Evolutionary conservation across 2,329 filamentous ascomycete species (phyloP).

Genomic region (Fusarium globosum): DNA sequence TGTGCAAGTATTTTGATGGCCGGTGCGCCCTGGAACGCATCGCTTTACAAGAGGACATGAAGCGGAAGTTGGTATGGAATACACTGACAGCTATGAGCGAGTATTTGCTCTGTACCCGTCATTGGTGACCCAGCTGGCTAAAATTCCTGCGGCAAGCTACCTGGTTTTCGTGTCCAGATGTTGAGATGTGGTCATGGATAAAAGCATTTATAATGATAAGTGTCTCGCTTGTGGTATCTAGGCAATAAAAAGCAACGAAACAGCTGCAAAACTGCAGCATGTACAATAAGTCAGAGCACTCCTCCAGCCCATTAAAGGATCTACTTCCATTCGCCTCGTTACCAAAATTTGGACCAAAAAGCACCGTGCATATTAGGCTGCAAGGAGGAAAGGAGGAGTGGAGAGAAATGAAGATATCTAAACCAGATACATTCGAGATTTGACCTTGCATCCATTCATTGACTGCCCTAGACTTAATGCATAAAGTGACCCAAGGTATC

Average conservation of each 20-base stretch:
- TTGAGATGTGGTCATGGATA: slow-evolving; percentile 11
- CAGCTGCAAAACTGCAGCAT: slow-evolving; percentile 43
- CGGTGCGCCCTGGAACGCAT: slow-evolving; percentile 87
- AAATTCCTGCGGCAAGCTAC: neutral
- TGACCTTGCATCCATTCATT: slow-evolving; percentile 32
- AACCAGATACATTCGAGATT: slow-evolving; percentile 21
- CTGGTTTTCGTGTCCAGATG: neutral
- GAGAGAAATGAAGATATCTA: slow-evolving; percentile 31
- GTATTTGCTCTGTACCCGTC: slow-evolving; percentile 73
- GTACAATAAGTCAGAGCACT: slow-evolving; percentile 38
- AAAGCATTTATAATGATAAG: slow-evolving; percentile 30
- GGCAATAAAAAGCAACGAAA: slow-evolving; percentile 44
- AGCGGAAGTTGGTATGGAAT: slow-evolving; percentile 82
- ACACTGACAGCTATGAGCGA: slow-evolving; percentile 74
- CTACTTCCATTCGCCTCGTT: slow-evolving; percentile 20
- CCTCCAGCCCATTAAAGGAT: slow-evolving; percentile 26
- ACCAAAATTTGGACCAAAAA: slow-evolving; percentile 3
- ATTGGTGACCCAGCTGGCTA: slow-evolving; percentile 67
- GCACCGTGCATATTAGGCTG: slow-evolving; percentile 18
- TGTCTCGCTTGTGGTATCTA: slow-evolving; percentile 45
- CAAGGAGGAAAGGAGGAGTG: slow-evolving; percentile 28
- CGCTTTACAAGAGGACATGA: slow-evolving; percentile 84
- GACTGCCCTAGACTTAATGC: slow-evolving; percentile 19
- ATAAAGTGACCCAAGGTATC: slow-evolving; percentile 39
- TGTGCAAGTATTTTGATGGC: slow-evolving; percentile 91